Evolutionary conservation across 768 basidiomycete genomes (phyloP), one percentile per base, ranked within the genome.

Genomic region (Rhodocollybia butyracea): DNA sequence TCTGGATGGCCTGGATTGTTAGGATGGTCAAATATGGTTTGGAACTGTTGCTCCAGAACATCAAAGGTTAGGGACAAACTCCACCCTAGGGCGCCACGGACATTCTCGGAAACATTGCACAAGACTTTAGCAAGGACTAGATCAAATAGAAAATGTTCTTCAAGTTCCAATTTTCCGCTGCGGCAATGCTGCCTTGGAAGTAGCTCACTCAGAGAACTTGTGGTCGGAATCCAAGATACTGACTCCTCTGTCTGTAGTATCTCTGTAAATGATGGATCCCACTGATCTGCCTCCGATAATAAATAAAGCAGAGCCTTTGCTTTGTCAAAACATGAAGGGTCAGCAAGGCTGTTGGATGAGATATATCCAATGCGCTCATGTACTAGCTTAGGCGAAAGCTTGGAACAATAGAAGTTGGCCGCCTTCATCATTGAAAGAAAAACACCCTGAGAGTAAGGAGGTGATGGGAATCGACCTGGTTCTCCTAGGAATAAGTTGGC

Each of bases 1-100:
- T 41, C 27, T 12, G 26, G 13, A 17, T 24, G 51, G 22, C 42
- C 11, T 7, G 40, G 4, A 42, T 34, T 45, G 21, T 50, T 17
- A 3, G 48, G 13, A 22, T n/a, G 19, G 27, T 54, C 10, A 39
- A 46, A 10, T 17, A 45, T 34, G 24, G 27, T 51, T 11, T 59
- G 51, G 10, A 80, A 62, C 54, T 80, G 79, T 27, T 67, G 38
- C 4, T 63, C 56, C 17, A 79, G 27, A 11, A 73, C 57, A 2
- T 55, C 46, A 15, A 70, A 55, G 0, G 70, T 42, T 30, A 80
- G 46, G 0, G 68, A 68, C 29, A 69, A 50, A 54, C 75, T 65
- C 79, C 80, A 82, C 1, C 70, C 67, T 29, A 80, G 63, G 2
- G 64, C 64, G 2, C 46, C 50, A 10, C 61, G 67, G 26, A 80